Percentiles rank a stretch among this genome's conserved stretches.
Conservation (phyloP, 2,329 filamentous ascomycete genomes). For the Penicillium sp. region DNA sequence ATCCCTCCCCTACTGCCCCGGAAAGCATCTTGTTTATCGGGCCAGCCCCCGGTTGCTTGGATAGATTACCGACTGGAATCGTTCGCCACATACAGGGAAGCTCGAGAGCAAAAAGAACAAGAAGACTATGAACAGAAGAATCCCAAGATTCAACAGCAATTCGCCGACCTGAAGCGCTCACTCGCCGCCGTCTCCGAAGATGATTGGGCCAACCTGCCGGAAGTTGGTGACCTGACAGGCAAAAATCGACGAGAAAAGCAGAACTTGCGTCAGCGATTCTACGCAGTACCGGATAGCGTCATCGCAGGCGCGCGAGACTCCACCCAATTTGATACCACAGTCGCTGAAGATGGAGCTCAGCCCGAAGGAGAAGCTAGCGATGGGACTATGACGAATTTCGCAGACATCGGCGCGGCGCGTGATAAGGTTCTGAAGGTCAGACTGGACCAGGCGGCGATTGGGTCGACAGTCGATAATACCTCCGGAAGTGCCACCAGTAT, state of each 20-base stretch:
- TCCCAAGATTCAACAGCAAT: constrained; percentile 97
- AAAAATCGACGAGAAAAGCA: constrained; percentile 87
- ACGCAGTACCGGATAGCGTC: constrained; percentile 95
- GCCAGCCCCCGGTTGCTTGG: constrained; percentile 62
- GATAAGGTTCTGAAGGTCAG: constrained; percentile 96
- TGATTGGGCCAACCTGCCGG: constrained; percentile 93
- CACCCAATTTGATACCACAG: constrained; percentile 81
- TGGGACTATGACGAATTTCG: constrained; percentile 97
- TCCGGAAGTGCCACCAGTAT: constrained; percentile 86
- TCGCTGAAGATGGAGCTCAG: constrained; percentile 76
- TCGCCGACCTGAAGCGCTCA: constrained; percentile 91
- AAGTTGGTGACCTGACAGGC: constrained; percentile 94
- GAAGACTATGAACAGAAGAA: constrained; percentile 98
- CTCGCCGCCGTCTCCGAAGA: constrained; percentile 88
- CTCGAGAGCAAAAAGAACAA: constrained; percentile 84
- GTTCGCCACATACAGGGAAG: constrained; percentile 76
- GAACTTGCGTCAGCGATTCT: constrained; percentile 82
- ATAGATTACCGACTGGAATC: constrained; percentile 76
- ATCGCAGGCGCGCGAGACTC: constrained; percentile 82
- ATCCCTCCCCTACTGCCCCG: constrained; percentile 24
- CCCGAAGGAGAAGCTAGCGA: constrained; percentile 60
- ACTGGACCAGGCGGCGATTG: constrained; percentile 83
- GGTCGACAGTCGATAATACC: constrained; percentile 68
- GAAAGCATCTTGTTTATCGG: constrained; percentile 68
- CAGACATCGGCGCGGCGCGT: constrained; percentile 92